phyloP scores from a whole-genome alignment of 768 basidiomycete genomes.

The Lepiota venenata region DNA sequence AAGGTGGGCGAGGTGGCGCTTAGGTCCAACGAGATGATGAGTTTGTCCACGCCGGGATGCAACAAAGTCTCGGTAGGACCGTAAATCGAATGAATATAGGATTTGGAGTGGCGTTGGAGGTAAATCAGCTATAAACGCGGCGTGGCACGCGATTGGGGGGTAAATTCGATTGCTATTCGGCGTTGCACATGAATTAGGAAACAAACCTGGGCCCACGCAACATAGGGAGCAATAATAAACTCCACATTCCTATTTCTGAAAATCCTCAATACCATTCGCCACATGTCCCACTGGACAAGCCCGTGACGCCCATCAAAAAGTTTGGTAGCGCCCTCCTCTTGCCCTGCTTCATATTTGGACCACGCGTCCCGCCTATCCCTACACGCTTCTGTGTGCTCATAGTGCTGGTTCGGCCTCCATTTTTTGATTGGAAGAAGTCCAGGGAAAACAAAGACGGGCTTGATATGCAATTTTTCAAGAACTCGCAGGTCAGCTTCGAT shows the following conservation, averaged over 20 bases:
- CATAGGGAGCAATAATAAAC: conserved; percentile 93
- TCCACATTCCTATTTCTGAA: conserved; percentile 95
- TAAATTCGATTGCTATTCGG: neutral
- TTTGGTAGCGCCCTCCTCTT: conserved; percentile 85
- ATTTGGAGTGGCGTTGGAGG: conserved; percentile 88
- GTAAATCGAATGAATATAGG: conserved; percentile 93
- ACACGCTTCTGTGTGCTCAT: conserved; percentile 64
- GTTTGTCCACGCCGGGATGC: conserved; percentile 82
- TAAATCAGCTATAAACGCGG: conserved; percentile 71
- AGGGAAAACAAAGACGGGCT: conserved; percentile 97
- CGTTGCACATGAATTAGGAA: conserved; percentile 1
- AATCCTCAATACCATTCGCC: conserved; percentile 87
- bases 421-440: conserved; percentile 80
- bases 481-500: conserved; percentile 90
- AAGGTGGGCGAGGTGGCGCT: conserved; percentile 65
- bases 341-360: conserved; percentile 89
- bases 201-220: conserved; percentile 93
- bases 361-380: conserved; percentile 83
- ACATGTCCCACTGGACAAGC: conserved; percentile 86
- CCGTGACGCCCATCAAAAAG: conserved; percentile 76
- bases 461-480: conserved; percentile 90
- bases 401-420: conserved; percentile 58
- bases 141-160: neutral
- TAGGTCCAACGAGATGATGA: conserved; percentile 89
- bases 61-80: conserved; percentile 88